These are phyloP conservation scores for Fusarium heterosporum DNA, from an alignment of 2,329 filamentous ascomycete species.

Conservation along the genomic window DNA sequence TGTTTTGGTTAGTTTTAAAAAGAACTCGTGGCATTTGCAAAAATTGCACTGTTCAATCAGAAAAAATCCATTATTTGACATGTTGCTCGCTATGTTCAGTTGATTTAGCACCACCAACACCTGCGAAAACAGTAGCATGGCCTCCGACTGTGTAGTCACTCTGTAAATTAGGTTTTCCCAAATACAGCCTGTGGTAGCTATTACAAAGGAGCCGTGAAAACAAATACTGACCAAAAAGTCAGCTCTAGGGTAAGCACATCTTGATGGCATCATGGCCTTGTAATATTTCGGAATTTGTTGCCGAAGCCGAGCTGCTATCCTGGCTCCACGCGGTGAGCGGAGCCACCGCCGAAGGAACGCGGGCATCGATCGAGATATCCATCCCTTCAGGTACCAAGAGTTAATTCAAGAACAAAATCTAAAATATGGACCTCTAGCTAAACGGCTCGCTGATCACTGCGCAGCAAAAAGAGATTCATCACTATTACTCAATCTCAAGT, in stretches of 20 bases:
- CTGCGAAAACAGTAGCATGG: neutral
- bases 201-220: neutral
- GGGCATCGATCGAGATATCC: constrained; percentile 20
- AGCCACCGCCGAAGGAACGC: constrained; percentile 9
- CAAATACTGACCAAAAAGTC: neutral
- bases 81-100: too few relatives aligned
- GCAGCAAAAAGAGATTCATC: neutral
- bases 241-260: constrained; percentile 18
- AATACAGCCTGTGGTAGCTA: neutral
- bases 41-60: too few relatives aligned
- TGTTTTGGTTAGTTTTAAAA: too few relatives aligned
- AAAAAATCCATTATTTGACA: neutral
- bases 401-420: constrained; percentile 20
- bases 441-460: neutral
- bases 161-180: neutral
- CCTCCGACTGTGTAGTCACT: neutral
- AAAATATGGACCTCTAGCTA: constrained; percentile 11
- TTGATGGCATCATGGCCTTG: constrained; percentile 11
- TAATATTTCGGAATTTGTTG: constrained; percentile 10
- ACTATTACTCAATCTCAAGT: neutral
- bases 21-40: too few relatives aligned
- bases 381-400: constrained; percentile 2
- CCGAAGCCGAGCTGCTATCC: constrained; percentile 9
- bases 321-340: constrained; percentile 13
- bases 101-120: too few relatives aligned